These are phyloP conservation scores for Pyricularia grisea DNA, from an alignment of 2,329 filamentous ascomycete species.

Conservation along the genomic window DNA sequence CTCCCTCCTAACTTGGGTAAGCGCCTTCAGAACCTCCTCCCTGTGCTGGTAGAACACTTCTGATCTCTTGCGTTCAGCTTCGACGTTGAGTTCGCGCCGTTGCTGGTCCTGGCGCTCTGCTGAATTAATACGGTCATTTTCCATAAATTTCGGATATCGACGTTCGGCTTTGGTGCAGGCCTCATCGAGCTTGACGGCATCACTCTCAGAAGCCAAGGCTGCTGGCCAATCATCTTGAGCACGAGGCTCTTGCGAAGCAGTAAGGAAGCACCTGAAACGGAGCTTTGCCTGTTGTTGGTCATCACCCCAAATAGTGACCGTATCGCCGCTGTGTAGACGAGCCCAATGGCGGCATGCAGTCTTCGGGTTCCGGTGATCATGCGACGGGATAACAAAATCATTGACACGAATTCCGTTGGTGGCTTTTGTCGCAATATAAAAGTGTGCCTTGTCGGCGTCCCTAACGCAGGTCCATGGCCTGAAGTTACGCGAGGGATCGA, in stretches of 20 bases:
- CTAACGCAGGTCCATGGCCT: conserved; percentile 41
- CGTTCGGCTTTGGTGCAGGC: conserved; percentile 35
- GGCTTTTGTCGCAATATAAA: conserved; percentile 73
- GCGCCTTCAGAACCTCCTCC: conserved; percentile 31
- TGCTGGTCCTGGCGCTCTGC: conserved; percentile 35
- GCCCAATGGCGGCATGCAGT: conserved; percentile 53
- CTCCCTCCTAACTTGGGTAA: background rate
- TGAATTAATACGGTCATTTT: conserved; percentile 29
- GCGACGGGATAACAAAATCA: conserved; percentile 50
- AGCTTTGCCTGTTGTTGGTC: conserved; percentile 24
- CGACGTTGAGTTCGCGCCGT: conserved; percentile 29
- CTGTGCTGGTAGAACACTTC: conserved; percentile 38
- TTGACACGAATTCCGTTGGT: conserved; percentile 71
- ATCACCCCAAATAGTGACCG: conserved; percentile 58
- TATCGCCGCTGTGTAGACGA: conserved; percentile 66
- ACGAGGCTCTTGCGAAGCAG: conserved; percentile 31
- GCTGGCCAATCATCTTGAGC: conserved; percentile 3
- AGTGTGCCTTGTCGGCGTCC: conserved; percentile 47
- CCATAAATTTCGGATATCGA: conserved; percentile 28
- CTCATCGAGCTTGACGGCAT: conserved; percentile 37
- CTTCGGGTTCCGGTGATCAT: conserved; percentile 42
- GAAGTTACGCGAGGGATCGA: conserved; percentile 47
- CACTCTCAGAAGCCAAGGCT: conserved; percentile 25
- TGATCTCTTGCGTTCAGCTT: conserved; percentile 38
- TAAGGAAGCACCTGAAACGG: conserved; percentile 45